A percentile compares a stretch with the other conserved stretches of the same genome.
phyloP scores from a whole-genome alignment of 176 grass and related monocot genomes.

The Hsuehochloa calcarea region DNA sequence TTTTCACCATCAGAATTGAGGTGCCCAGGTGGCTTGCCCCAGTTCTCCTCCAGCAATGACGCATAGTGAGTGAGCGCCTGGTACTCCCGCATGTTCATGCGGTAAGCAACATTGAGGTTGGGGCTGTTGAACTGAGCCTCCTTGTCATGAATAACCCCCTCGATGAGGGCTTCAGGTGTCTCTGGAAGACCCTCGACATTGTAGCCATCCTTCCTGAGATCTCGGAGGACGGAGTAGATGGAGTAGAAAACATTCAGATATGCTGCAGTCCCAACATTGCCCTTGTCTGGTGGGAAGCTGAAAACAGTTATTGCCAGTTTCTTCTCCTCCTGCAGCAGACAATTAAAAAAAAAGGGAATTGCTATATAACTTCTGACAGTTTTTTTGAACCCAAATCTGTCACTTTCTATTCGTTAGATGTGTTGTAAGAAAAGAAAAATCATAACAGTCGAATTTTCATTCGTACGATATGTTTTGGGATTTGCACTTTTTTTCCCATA shows the following conservation, averaged over 20 bases:
- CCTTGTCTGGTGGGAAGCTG: constrained; percentile 99
- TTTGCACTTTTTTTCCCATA: no score
- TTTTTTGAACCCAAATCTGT: no score
- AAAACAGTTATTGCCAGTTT: constrained; percentile 92
- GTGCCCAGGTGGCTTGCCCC: constrained; percentile 91
- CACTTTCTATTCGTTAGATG: no score
- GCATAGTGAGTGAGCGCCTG: constrained; percentile 82
- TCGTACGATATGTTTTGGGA: no score
- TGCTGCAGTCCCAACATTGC: constrained; percentile 88
- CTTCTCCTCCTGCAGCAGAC: constrained; percentile 58
- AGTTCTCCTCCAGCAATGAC: constrained; percentile 85
- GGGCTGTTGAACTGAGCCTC: constrained; percentile 98
- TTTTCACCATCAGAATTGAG: constrained; percentile 93
- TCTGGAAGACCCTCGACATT: constrained; percentile 86
- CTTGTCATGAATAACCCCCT: constrained; percentile 98
- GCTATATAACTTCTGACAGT: no score
- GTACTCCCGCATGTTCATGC: constrained; percentile 89
- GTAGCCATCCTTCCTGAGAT: constrained; percentile 82
- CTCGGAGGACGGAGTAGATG: constrained; percentile 76
- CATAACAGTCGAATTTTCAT: no score
- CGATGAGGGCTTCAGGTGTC: constrained; percentile 66
- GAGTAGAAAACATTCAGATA: constrained; percentile 95
- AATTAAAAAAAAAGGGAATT: no score
- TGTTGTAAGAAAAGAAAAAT: no score
- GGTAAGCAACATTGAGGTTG: constrained; percentile 88